These are phyloP conservation scores for Spongospora subterranea DNA, from an alignment of 208 protist species.

Conservation along the genomic window DNA sequence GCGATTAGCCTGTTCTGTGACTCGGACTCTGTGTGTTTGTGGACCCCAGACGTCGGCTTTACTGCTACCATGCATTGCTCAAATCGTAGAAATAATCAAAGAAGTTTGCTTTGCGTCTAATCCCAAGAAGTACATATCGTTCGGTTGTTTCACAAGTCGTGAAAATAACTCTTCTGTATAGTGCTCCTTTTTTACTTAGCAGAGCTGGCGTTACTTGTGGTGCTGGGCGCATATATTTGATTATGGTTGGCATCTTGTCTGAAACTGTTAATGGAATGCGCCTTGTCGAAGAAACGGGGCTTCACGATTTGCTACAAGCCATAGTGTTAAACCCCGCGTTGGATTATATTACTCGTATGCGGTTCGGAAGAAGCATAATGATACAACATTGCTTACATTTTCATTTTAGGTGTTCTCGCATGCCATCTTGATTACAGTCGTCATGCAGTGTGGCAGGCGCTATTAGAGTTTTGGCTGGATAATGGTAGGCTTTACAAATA, in stretches of 20 bases:
- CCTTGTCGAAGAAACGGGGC: background rate
- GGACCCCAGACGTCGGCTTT: background rate
- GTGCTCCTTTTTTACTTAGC: background rate
- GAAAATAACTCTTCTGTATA: background rate
- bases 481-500: background rate
- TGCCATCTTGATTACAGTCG: constrained; percentile 19
- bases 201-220: background rate
- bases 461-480: constrained; percentile 20
- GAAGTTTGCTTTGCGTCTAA: background rate
- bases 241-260: constrained; percentile 42
- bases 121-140: background rate
- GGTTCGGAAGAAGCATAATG: background rate
- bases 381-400: no score
- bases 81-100: background rate
- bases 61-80: background rate
- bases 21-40: background rate
- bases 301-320: background rate
- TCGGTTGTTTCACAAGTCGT: background rate
- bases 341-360: constrained; percentile 12
- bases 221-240: constrained; percentile 9
- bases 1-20: background rate
- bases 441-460: background rate
- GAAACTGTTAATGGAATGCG: constrained; percentile 10
- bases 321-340: constrained; percentile 19
- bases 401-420: background rate